Evolutionary conservation across 768 basidiomycete genomes (phyloP).

Genomic region (Leucosporidium creatinivorum): DNA sequence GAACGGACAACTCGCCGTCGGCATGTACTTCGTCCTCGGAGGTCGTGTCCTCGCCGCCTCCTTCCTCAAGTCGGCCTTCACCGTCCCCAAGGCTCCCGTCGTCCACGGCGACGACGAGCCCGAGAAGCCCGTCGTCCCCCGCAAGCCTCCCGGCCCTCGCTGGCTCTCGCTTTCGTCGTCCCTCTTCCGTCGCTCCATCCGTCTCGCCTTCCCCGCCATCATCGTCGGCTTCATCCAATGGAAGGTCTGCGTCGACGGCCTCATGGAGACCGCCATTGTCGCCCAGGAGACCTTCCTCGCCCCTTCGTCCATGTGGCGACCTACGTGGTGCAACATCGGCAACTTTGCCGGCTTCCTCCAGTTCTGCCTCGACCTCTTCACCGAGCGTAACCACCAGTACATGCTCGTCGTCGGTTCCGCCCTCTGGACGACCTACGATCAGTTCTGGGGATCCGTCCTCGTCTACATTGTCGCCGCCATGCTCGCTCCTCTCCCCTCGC

Average conservation of each 20-base stretch:
- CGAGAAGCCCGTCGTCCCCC: conserved; percentile 32
- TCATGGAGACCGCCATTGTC: conserved; percentile 22
- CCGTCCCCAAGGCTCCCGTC: conserved; percentile 36
- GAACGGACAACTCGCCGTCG: conserved; percentile 40
- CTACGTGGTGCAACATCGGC: conserved; percentile 39
- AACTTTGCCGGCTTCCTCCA: conserved; percentile 39
- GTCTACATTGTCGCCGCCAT: conserved; percentile 39
- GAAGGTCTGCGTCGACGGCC: conserved; percentile 32
- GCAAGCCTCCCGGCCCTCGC: conserved; percentile 36
- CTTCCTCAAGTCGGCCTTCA: conserved; percentile 39
- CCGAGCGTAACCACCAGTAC: conserved; percentile 39
- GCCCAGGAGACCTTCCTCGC: conserved; percentile 33
- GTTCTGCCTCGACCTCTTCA: conserved; percentile 40
- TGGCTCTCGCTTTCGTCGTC: conserved; percentile 39
- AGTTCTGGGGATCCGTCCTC: conserved; percentile 40
- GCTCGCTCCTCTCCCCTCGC: conserved; percentile 37
- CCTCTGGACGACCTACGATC: conserved; percentile 41
- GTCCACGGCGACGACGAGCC: conserved; percentile 39
- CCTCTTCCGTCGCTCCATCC: conserved; percentile 40
- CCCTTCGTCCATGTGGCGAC: conserved; percentile 37
- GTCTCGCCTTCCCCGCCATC: conserved; percentile 39
- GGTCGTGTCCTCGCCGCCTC: conserved; percentile 39
- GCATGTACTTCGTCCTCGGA: conserved; percentile 40
- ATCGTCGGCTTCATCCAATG: conserved; percentile 40
- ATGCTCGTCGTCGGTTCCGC: conserved; percentile 39